Percentiles rank a stretch among this genome's conserved stretches.
phyloP scores from a whole-genome alignment of 495 filamentous ascomycete species.

The Lasiosphaeria miniovina region DNA sequence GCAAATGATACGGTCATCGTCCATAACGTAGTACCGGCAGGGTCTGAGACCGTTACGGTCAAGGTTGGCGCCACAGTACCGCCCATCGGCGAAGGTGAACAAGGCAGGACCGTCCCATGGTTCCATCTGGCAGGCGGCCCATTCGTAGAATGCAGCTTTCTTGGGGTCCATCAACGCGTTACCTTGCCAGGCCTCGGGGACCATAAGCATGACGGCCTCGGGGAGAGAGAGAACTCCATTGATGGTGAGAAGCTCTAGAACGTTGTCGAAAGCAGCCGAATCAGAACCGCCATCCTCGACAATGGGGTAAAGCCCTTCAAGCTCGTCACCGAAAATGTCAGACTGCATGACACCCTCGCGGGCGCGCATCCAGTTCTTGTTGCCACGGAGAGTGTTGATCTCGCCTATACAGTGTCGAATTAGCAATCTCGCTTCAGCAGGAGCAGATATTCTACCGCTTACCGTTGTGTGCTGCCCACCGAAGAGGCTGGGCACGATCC shows the following conservation, averaged over 20 bases:
- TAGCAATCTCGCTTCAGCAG: constrained; percentile 7
- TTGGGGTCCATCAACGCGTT: constrained; percentile 88
- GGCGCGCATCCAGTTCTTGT: constrained; percentile 99
- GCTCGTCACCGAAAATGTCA: constrained; percentile 86
- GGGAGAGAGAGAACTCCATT: constrained; percentile 96
- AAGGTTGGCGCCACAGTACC: constrained; percentile 98
- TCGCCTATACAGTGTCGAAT: constrained; percentile 58
- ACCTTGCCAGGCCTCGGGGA: constrained; percentile 98
- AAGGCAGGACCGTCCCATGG: constrained; percentile 98
- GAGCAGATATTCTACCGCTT: constrained; percentile 25
- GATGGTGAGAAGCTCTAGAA: constrained; percentile 90
- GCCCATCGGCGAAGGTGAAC: constrained; percentile 96
- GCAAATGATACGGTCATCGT: constrained; percentile 97
- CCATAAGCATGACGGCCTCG: constrained; percentile 98
- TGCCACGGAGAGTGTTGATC: constrained; percentile 96
- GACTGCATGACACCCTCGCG: constrained; percentile 95
- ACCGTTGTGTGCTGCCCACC: constrained; percentile 99
- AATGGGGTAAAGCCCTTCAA: constrained; percentile 89
- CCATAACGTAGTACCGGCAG: constrained; percentile 97
- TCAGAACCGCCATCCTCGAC: constrained; percentile 98
- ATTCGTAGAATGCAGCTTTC: constrained; percentile 98
- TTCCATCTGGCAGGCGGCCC: constrained; percentile 99
- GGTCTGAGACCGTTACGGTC: constrained; percentile 96
- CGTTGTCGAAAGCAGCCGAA: constrained; percentile 98
- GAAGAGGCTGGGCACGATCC: constrained; percentile 95